Conservation (phyloP, 768 basidiomycete species). For the Boletus patriciae region DNA sequence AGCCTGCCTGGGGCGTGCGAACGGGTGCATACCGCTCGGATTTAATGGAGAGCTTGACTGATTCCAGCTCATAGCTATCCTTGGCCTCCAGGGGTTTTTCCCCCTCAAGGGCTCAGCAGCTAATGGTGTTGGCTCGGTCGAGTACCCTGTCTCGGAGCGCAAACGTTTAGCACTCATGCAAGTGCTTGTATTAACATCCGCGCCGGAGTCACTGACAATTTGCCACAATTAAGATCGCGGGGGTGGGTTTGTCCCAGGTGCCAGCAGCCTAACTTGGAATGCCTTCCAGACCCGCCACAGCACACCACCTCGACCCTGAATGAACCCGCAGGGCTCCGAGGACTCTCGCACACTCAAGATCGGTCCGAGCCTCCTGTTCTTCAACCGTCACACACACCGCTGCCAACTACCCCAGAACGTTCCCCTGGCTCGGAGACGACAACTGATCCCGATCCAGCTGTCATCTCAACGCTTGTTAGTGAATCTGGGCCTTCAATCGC, state of each 20-base stretch:
- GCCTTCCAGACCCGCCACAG: constrained; percentile 64
- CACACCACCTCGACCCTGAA: constrained; percentile 17
- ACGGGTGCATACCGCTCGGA: constrained; percentile 57
- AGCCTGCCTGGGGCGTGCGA: constrained; percentile 97
- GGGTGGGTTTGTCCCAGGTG: constrained; percentile 81
- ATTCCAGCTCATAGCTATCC: constrained; percentile 57
- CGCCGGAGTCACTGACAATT: constrained; percentile 10
- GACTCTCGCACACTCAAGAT: constrained; percentile 21
- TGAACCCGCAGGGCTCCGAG: constrained; percentile 20
- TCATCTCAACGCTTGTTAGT: constrained; percentile 17
- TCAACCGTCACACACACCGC: constrained; percentile 15
- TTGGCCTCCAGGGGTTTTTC: constrained; percentile 88
- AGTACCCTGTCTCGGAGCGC: constrained; percentile 71
- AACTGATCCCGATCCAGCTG: constrained; percentile 17
- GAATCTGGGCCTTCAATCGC: constrained; percentile 9
- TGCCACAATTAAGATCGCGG: constrained; percentile 55
- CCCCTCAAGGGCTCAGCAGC: constrained; percentile 86
- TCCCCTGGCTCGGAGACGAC: constrained; percentile 12
- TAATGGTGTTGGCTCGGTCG: constrained; percentile 83
- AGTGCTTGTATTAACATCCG: constrained; percentile 33
- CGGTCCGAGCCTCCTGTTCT: constrained; percentile 16
- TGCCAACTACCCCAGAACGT: constrained; percentile 21
- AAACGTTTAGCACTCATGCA: constrained; percentile 76
- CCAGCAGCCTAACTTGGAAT: constrained; percentile 60
- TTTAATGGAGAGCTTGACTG: constrained; percentile 13